phyloP scores from a whole-genome alignment of 139 green algal genomes.

The Mesotaenium endlicherianum region DNA sequence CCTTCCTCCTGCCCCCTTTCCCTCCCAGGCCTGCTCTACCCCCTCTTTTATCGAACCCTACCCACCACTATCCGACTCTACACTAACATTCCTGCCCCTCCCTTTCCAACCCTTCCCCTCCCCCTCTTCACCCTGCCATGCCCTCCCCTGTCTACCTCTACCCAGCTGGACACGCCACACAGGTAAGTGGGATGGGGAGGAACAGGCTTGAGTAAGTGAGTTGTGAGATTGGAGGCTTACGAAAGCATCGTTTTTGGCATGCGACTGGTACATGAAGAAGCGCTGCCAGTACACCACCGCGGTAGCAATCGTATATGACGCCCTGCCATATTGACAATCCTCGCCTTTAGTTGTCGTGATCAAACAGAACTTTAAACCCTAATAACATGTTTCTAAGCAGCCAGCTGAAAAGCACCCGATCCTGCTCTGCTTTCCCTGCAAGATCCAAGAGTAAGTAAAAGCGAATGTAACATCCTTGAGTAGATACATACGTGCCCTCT shows the following conservation, averaged over 20 bases:
- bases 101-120: too few relatives aligned
- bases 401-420: neutral
- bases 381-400: neutral
- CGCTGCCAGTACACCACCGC: constrained; percentile 40
- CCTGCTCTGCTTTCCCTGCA: neutral
- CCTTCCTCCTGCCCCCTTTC: too few relatives aligned
- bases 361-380: neutral
- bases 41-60: too few relatives aligned
- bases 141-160: too few relatives aligned
- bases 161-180: too few relatives aligned
- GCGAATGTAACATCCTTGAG: neutral
- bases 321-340: constrained; percentile 1
- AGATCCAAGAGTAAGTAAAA: neutral
- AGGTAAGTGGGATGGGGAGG: too few relatives aligned
- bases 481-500: neutral
- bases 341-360: neutral
- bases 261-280: constrained; percentile 34
- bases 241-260: constrained; percentile 35
- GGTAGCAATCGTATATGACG: constrained; percentile 28
- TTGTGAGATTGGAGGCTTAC: constrained; percentile 9
- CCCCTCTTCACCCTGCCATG: too few relatives aligned
- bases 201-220: too few relatives aligned
- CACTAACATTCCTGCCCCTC: too few relatives aligned
- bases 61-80: too few relatives aligned
- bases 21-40: too few relatives aligned